Conservation (phyloP, 1,139 yeast genomes). For the Hansenula lynferdii region DNA sequence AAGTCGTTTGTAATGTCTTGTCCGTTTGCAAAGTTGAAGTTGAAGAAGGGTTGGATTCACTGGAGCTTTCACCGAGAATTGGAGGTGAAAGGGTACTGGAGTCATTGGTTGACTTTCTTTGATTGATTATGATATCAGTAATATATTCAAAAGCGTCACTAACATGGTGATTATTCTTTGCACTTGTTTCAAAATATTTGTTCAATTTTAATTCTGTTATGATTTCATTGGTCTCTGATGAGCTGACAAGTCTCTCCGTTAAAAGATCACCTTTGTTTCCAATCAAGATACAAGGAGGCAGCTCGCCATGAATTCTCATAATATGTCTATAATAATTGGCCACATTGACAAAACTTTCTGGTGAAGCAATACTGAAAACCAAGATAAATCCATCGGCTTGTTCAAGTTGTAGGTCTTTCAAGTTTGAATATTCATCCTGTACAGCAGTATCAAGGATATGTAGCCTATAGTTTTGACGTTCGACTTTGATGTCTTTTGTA, state of each 20-base stretch:
- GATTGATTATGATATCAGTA: background rate
- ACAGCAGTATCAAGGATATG: slow-evolving; percentile 86
- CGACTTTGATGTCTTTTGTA: slow-evolving; percentile 53
- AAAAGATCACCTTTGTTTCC: slow-evolving; percentile 73
- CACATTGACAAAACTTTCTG: slow-evolving; percentile 11
- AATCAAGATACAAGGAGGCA: slow-evolving; percentile 67
- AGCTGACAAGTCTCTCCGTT: slow-evolving; percentile 46
- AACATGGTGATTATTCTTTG: slow-evolving; percentile 59
- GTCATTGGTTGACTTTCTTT: background rate
- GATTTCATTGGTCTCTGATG: slow-evolving; percentile 51
- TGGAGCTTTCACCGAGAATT: background rate
- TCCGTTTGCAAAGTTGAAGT: no score
- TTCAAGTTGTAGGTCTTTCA: slow-evolving; percentile 71
- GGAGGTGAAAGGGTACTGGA: no score
- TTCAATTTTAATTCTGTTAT: slow-evolving; percentile 53
- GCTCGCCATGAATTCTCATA: slow-evolving; percentile 29
- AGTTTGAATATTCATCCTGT: slow-evolving; percentile 75
- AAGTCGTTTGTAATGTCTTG: no score
- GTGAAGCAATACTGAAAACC: slow-evolving; percentile 33
- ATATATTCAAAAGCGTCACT: slow-evolving; percentile 40
- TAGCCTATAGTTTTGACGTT: slow-evolving; percentile 62
- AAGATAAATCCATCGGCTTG: slow-evolving; percentile 81
- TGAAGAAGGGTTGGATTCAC: background rate
- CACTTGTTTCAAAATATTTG: slow-evolving; percentile 52
- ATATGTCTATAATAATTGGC: slow-evolving; percentile 15